These are phyloP conservation scores for Globisporangium perplexum DNA, from an alignment of 352 stramenopile species.

Conservation along the genomic window DNA sequence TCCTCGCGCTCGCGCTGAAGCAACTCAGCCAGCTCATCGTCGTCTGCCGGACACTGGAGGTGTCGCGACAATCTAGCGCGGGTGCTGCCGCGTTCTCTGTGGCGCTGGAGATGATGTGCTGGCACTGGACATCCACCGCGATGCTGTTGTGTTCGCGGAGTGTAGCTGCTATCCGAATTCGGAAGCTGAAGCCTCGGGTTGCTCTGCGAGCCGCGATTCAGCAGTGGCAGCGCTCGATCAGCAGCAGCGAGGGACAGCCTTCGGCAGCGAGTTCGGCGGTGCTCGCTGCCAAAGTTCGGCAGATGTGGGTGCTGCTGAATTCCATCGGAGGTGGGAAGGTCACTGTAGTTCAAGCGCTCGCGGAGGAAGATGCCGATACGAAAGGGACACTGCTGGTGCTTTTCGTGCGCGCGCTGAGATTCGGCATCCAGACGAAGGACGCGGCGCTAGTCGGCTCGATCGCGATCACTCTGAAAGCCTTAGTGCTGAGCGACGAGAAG, in stretches of 20 bases:
- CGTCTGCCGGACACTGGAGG: neutral
- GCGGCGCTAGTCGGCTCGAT: neutral
- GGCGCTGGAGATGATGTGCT: conserved; percentile 32
- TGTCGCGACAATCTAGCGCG: neutral
- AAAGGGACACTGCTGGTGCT: conserved; percentile 19
- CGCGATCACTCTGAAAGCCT: neutral
- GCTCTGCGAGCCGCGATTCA: conserved; percentile 10
- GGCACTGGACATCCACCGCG: conserved; percentile 52
- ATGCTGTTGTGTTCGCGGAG: conserved; percentile 48
- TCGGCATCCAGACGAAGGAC: neutral
- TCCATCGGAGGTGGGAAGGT: neutral
- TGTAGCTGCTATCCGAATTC: conserved; percentile 17
- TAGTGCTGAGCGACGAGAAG: neutral
- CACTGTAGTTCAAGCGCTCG: neutral
- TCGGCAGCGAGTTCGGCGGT: neutral
- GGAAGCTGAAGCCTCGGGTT: conserved; percentile 16
- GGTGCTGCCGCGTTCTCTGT: neutral
- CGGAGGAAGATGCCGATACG: neutral
- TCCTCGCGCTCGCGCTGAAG: conserved; percentile 1
- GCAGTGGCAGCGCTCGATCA: neutral
- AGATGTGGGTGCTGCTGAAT: conserved; percentile 34
- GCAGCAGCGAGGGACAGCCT: neutral
- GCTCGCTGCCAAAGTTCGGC: conserved; percentile 28
- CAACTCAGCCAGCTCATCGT: conserved; percentile 15
- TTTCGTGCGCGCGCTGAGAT: conserved; percentile 1